Evolutionary conservation across 306 rosid genomes (phyloP), one percentile per base, ranked within the genome.

Genomic region (Dryas drummondii): DNA sequence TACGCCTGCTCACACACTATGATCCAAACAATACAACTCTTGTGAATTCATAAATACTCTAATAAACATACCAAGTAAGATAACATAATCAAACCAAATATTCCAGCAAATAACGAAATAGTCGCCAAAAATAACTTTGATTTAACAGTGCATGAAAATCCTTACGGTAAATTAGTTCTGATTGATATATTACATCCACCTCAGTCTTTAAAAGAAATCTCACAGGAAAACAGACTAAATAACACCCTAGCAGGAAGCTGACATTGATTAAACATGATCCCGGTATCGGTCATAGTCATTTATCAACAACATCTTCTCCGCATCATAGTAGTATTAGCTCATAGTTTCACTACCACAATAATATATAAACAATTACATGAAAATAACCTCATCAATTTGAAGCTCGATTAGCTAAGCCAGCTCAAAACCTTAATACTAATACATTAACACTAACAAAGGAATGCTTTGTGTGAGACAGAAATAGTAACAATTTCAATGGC

Each of bases 1-100:
- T 91, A 94, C 5, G 99, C 99, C 84, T 94, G 97, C 96, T 94
- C 99, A 58, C 97, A 92, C 92, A 94, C 99, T 94, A 76, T 76
- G 80, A 79, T 74, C 52, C 73, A 76, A 82, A 86, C 77, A 61
- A 55, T n/a, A 76, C 22, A 66, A 55, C 45, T 71, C 7, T 26
- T 9, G 68, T 66, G 15, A 72, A 40, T 66, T 54, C 63, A 50
- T 12, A 19, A 49, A 49, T 37, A 68, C 22, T 44, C 42, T 52
- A 46, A 56, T 17, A 76, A 60, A 48, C 37, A 54, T 17, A 50
- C 44, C 48, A 17, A 37, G 17, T 42, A 42, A 6, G 13, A 57
- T 46, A 50, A 73, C 50, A 27, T 41, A 6, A 75, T 27, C 7
- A 13, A 37, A 40, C 46, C 47, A 27, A 26, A 65, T 16, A 57